These are phyloP conservation scores for Turnera subulata DNA, from an alignment of 345 rosid species.

Conservation along the genomic window DNA sequence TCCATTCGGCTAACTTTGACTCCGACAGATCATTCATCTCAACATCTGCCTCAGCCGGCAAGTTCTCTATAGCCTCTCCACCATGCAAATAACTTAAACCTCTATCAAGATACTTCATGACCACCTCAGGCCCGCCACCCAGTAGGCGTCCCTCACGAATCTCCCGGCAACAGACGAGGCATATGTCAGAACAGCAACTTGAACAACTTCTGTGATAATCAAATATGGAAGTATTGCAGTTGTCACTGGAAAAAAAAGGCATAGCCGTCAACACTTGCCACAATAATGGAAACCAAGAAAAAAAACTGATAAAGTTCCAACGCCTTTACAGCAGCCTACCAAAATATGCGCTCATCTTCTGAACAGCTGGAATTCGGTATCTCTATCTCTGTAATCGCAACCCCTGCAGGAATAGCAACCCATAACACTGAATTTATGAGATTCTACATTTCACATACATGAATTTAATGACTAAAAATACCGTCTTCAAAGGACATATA, in stretches of 20 bases:
- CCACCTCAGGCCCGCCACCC: slow-evolving; percentile 8
- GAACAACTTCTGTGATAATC: slow-evolving; percentile 25
- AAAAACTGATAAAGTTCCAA: neutral
- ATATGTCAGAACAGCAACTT: slow-evolving; percentile 23
- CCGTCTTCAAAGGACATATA: neutral
- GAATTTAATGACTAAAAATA: too few species aligned
- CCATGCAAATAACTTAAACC: slow-evolving; percentile 38
- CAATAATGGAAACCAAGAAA: neutral
- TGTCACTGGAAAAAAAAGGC: neutral
- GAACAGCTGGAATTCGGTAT: neutral
- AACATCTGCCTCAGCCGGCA: neutral
- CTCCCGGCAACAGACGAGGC: slow-evolving; percentile 27
- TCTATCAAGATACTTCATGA: slow-evolving; percentile 5
- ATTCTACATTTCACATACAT: neutral
- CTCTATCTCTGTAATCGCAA: neutral
- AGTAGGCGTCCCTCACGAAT: slow-evolving; percentile 16
- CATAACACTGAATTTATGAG: neutral
- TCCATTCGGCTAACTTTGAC: slow-evolving; percentile 34
- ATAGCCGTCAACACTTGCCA: neutral
- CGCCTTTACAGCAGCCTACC: neutral
- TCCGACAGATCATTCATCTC: neutral
- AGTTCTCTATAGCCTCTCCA: neutral
- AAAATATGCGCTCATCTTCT: neutral
- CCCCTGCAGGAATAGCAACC: neutral
- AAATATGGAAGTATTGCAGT: slow-evolving; percentile 7